Percentiles rank a stretch among this genome's conserved stretches.
phyloP scores from a whole-genome alignment of 2,329 filamentous ascomycete species.

The Penicillium sp. region DNA sequence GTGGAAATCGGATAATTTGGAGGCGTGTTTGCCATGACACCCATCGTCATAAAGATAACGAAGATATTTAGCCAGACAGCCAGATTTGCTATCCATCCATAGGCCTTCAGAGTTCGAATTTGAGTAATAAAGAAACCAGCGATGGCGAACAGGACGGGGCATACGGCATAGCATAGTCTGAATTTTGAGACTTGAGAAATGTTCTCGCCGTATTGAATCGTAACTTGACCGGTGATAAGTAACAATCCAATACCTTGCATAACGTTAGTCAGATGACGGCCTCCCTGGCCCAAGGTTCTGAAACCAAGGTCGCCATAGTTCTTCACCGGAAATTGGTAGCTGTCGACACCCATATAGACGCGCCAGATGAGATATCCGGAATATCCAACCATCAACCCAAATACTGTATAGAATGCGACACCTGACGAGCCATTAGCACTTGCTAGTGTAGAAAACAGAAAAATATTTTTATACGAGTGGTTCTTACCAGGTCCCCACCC shows the following conservation, averaged over 20 bases:
- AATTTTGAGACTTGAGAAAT: conserved; percentile 58
- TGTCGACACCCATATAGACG: conserved; percentile 48
- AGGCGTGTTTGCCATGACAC: conserved; percentile 53
- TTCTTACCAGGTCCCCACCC: conserved; percentile 23
- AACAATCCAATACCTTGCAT: conserved; percentile 50
- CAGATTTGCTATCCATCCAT: conserved; percentile 60
- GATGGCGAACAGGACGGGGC: conserved; percentile 55
- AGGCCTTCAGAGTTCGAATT: conserved; percentile 59
- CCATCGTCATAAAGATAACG: conserved; percentile 62
- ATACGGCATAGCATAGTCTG: conserved; percentile 58
- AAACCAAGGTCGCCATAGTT: conserved; percentile 49
- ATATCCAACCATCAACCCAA: conserved; percentile 31
- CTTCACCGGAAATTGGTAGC: conserved; percentile 43
- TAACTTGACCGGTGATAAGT: conserved; percentile 57
- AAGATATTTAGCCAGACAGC: conserved; percentile 62
- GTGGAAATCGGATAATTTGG: conserved; percentile 52
- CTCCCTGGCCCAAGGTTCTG: conserved; percentile 42
- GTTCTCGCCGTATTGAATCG: conserved; percentile 59
- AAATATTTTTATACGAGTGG: not conserved
- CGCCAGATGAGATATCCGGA: conserved; percentile 47
- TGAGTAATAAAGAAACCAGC: conserved; percentile 60
- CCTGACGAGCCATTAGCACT: conserved; percentile 4
- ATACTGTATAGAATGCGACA: conserved; percentile 31
- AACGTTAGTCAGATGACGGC: conserved; percentile 43
- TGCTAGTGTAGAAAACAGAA: too few species aligned